Evolutionary conservation across 2,329 filamentous ascomycete species (phyloP).

Genomic region (Fusarium drepaniforme): DNA sequence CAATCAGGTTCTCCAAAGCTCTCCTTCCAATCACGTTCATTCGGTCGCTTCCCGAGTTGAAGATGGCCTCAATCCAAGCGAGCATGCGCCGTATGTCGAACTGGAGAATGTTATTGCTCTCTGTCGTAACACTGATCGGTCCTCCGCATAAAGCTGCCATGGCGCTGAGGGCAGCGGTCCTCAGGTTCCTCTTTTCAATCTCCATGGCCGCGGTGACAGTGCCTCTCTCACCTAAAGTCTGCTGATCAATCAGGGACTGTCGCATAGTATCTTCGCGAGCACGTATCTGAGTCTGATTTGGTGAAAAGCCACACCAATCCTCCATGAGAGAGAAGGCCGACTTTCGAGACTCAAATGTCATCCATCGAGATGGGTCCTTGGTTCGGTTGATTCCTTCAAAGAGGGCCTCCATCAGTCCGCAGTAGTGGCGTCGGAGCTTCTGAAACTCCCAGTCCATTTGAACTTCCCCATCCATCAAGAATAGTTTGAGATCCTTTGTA

Average conservation of each 20-base stretch:
- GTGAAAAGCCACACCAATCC: conserved; percentile 98
- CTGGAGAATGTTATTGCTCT: conserved; percentile 87
- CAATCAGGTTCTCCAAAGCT: conserved; percentile 88
- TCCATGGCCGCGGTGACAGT: conserved; percentile 91
- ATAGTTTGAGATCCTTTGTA: conserved; percentile 91
- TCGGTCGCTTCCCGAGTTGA: conserved; percentile 90
- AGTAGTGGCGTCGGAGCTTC: conserved; percentile 91
- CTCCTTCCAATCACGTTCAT: conserved; percentile 91
- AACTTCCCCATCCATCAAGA: conserved; percentile 93
- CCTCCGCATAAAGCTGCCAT: conserved; percentile 94
- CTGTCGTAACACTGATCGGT: conserved; percentile 87
- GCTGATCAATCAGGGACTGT: conserved; percentile 84
- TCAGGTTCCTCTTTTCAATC: conserved; percentile 94
- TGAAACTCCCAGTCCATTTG: conserved; percentile 97
- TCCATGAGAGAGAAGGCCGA: conserved; percentile 98
- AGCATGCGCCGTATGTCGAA: conserved; percentile 96
- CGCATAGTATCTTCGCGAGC: conserved; percentile 89
- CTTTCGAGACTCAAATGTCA: conserved; percentile 96
- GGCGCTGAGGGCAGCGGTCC: conserved; percentile 90
- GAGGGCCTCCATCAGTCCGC: conserved; percentile 90
- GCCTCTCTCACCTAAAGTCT: conserved; percentile 79
- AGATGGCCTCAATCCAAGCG: conserved; percentile 95
- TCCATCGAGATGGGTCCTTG: conserved; percentile 89
- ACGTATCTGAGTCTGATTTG: conserved; percentile 86
- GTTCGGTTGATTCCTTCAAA: conserved; percentile 92